Base-by-base conservation (phyloP, 768 basidiomycete genomes). In the Boletellus ananiceps region DNA sequence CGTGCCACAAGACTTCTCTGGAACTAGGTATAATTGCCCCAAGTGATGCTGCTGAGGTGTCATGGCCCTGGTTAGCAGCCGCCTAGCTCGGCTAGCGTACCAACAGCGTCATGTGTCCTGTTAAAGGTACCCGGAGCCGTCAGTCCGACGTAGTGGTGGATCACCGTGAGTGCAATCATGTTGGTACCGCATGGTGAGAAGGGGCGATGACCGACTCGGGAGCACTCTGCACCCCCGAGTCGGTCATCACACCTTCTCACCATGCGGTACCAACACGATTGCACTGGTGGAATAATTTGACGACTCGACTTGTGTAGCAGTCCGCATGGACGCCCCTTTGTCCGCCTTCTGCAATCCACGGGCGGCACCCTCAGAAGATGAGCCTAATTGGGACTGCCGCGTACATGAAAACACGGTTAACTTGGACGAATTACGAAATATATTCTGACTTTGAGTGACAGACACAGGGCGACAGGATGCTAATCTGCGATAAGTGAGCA, bases 121-220 rank as follows among this genome's bases (percentile, higher is more conserved):
- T 54, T 51, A 35, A 16, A 50, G 55, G 40, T 6, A 7, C 21
- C 42, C 25, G 14, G 51, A 51, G 44, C 47, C 45, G 11, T 16
- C 11, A 36, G 27, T 19, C 16, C 29, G 33, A 37, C 18, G 41
- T 46, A 40, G 37, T 16, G 13, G 29, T 29, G 6, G 9, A 41
- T 31, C 36, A 13, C n/a, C 29, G 2, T 18, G 27, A 14, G 39
- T 27, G 36, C 37, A 3, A 3, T 8, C 31, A 6, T 19, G 12
- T 37, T 56, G 55, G 39, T 40, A 41, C 23, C 23, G 19, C 19
- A 19, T 19, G 19, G 19, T 19, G 19, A 15, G 34, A 31, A 27
- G 40, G 27, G 35, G 32, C 46, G 53, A 40, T 18, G 33, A 44
- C 8, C 11, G 38, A 40, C 18, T 31, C 19, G 13, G 32, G 23